Conservation (phyloP, 768 basidiomycete species). For the Suillus lakei region DNA sequence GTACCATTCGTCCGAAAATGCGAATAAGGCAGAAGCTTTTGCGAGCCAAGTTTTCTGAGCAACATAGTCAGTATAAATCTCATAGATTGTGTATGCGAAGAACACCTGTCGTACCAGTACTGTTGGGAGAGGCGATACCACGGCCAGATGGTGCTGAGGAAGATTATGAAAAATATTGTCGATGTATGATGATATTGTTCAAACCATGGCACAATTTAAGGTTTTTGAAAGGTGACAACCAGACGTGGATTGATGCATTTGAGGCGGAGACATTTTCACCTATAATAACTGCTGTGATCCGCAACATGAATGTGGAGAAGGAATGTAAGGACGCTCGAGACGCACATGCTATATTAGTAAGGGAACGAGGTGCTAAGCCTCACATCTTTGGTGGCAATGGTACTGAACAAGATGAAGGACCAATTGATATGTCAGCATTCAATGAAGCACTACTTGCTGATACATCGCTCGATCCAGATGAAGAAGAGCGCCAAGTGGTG, state of each 20-base stretch:
- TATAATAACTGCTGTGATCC: background rate
- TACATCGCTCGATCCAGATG: background rate
- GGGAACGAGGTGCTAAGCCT: background rate
- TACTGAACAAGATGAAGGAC: no score
- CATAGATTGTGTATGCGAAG: no score
- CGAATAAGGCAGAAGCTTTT: no score
- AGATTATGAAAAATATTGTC: background rate
- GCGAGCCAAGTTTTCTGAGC: no score
- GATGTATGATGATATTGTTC: background rate
- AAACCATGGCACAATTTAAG: background rate
- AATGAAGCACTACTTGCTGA: background rate
- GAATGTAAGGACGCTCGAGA: background rate
- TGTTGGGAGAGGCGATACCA: background rate
- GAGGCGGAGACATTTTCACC: no score
- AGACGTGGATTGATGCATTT: no score
- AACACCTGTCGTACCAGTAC: background rate
- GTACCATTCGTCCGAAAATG: no score
- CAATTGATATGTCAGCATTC: background rate
- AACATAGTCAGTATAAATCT: no score
- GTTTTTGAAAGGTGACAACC: no score
- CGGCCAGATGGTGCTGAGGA: background rate
- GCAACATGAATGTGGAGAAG: background rate
- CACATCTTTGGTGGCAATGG: background rate
- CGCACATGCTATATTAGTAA: background rate
- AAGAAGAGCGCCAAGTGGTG: no score